Base-by-base conservation (phyloP, 805 yeast species). In the Yarrowia bubula region DNA sequence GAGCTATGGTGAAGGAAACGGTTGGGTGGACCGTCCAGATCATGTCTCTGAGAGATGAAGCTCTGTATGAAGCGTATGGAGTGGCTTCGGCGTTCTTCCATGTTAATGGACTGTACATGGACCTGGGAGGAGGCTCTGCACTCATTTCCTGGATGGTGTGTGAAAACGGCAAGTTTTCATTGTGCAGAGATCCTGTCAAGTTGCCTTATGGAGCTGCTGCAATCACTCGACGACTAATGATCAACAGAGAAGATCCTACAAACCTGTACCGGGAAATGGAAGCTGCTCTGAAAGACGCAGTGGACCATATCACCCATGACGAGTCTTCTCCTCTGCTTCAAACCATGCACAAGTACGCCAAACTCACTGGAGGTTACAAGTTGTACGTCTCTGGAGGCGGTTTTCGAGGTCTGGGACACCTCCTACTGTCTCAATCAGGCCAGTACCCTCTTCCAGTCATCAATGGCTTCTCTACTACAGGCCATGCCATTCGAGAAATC, bases 201-300 rank as follows among this genome's bases (percentile, higher is more conserved):
- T 74, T 87, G 51, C 92, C 92, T 0, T 88, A 85, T 71, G 93
- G 93, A 17, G 89, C 91, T 1, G 90, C 88, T 32, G 86, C 87
- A 1, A 74, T 88, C 47, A 80, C 88, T 0, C 79, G 84, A 69
- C 75, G 89, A 68, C 72, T 86, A 67, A 43, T 58, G 50, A 8
- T 43, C 31, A 77, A 78, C 65, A 71, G 77, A 50, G 89, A 86
- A 70, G 81, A 81, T 67, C 78, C 77, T 37, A 80, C 79, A 41
- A 78, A 75, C 4, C 70, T 88, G 17, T 83, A 77, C 67, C 75
- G 78, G 35, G 92, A 87, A 69, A 83, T 87, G 17, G 80, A 78
- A 65, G 75, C 75, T 18, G 83, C 86, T 3, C 81, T 83, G 67
- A 78, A 76, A 38, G 74, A 79, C 31, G 87, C 88, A 0, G 73